A percentile compares a stretch with the other conserved stretches of the same genome.
phyloP scores from a whole-genome alignment of 345 rosid species.

The Conringia planisiliqua region DNA sequence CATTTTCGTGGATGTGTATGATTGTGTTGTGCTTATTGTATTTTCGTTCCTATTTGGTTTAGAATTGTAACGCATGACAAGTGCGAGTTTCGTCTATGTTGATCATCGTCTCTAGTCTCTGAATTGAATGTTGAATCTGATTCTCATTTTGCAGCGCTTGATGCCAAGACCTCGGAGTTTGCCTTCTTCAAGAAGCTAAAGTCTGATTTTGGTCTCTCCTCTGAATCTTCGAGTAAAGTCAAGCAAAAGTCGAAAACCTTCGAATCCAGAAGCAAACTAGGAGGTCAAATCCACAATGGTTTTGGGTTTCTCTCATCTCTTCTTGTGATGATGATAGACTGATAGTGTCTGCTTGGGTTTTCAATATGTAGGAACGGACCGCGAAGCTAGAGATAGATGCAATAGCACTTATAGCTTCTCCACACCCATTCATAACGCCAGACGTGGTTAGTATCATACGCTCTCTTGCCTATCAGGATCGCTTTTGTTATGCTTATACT shows the following conservation, averaged over 20 bases:
- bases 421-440: slow-evolving; percentile 23
- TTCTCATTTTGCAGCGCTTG: slow-evolving; percentile 41
- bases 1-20: neutral
- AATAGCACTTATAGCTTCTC: slow-evolving; percentile 27
- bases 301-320: neutral
- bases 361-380: slow-evolving; percentile 33
- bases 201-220: slow-evolving; percentile 33
- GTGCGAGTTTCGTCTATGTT: slow-evolving; percentile 34
- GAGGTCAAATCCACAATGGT: slow-evolving; percentile 27
- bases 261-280: slow-evolving; percentile 11
- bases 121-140: slow-evolving; percentile 1
- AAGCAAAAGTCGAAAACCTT: neutral
- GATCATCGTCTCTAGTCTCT: neutral
- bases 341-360: neutral
- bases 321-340: neutral
- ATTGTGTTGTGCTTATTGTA: neutral
- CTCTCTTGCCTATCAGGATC: neutral
- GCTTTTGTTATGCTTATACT: neutral
- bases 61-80: slow-evolving; percentile 41
- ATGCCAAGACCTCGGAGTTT: slow-evolving; percentile 71
- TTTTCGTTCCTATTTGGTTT: neutral
- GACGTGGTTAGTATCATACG: slow-evolving; percentile 7
- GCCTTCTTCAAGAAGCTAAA: slow-evolving; percentile 72
- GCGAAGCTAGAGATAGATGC: neutral
- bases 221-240: neutral